These are phyloP conservation scores for Salvia sclarea DNA, from an alignment of 305 asterid species.

Conservation along the genomic window DNA sequence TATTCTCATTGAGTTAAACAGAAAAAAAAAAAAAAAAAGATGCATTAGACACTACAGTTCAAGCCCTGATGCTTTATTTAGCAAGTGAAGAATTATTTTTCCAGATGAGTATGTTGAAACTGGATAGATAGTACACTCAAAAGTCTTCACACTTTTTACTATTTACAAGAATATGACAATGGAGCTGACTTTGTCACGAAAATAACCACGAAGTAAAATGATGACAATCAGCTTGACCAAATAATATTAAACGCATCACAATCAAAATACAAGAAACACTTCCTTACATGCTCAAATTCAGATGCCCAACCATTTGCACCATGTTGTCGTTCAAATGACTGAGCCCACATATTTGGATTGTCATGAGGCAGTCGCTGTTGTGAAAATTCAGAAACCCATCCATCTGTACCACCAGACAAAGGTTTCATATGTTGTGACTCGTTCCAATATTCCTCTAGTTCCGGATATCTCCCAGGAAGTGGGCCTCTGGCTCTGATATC, in stretches of 20 bases:
- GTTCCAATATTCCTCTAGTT: constrained; percentile 91
- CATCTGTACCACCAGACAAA: constrained; percentile 63
- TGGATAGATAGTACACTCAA: background rate
- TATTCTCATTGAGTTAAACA: background rate
- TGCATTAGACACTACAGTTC: constrained; percentile 3
- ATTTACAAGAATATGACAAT: background rate
- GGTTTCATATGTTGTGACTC: constrained; percentile 85
- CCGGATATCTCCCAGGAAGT: constrained; percentile 71
- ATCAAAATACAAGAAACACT: constrained; percentile 20
- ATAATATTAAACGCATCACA: constrained; percentile 18
- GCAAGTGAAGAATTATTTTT: background rate
- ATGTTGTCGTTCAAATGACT: constrained; percentile 88
- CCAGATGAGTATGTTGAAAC: constrained; percentile 19
- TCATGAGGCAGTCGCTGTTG: constrained; percentile 61
- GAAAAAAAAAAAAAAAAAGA: background rate
- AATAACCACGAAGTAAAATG: constrained; percentile 24
- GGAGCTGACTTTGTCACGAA: background rate
- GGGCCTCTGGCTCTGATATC: constrained; percentile 75
- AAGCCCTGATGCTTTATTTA: constrained; percentile 2
- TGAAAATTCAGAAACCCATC: constrained; percentile 82
- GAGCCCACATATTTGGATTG: constrained; percentile 85
- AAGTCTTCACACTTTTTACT: background rate
- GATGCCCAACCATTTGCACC: constrained; percentile 97
- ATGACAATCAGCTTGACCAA: constrained; percentile 26
- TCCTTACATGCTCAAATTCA: constrained; percentile 93